These are phyloP conservation scores for Truncatella angustata DNA, from an alignment of 2,329 filamentous ascomycete genomes.

Conservation along the genomic window DNA sequence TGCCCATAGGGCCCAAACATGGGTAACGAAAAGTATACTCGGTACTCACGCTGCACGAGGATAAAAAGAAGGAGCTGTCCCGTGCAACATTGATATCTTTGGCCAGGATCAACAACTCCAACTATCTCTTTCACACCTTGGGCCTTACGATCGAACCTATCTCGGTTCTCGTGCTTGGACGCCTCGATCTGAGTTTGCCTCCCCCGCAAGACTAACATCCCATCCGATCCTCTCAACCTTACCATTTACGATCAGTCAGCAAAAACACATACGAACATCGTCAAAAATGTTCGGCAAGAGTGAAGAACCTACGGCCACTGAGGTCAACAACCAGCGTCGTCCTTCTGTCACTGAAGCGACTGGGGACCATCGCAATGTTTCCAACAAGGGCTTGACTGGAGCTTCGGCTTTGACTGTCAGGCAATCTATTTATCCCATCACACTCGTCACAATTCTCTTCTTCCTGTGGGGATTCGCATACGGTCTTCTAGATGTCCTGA, in stretches of 20 bases:
- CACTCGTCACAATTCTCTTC: constrained; percentile 11
- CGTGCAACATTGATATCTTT: not conserved
- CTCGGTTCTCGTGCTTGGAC: not conserved
- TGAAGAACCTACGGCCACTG: not conserved
- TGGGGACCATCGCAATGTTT: constrained; percentile 3
- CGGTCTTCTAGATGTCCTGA: constrained; percentile 10
- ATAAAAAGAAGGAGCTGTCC: constrained; percentile 1
- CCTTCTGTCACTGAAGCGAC: constrained; percentile 4
- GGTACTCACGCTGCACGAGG: not conserved
- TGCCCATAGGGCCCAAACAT: not conserved
- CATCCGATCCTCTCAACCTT: not conserved
- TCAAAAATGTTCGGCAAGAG: constrained; percentile 4
- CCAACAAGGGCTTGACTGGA: constrained; percentile 5
- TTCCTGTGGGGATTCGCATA: constrained; percentile 14
- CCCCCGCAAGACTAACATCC: not conserved
- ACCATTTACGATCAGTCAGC: not conserved
- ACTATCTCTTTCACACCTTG: not conserved
- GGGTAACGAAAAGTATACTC: not conserved
- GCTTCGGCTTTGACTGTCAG: constrained; percentile 6
- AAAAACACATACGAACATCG: not conserved
- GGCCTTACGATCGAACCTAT: not conserved
- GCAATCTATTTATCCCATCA: constrained; percentile 3
- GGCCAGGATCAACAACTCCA: not conserved
- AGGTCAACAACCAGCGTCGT: not conserved
- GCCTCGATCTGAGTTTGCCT: not conserved